Percentiles rank a stretch among this genome's conserved stretches.
Evolutionary conservation across 441 rosid species (phyloP).

Genomic region (Codiaeum variegatum): DNA sequence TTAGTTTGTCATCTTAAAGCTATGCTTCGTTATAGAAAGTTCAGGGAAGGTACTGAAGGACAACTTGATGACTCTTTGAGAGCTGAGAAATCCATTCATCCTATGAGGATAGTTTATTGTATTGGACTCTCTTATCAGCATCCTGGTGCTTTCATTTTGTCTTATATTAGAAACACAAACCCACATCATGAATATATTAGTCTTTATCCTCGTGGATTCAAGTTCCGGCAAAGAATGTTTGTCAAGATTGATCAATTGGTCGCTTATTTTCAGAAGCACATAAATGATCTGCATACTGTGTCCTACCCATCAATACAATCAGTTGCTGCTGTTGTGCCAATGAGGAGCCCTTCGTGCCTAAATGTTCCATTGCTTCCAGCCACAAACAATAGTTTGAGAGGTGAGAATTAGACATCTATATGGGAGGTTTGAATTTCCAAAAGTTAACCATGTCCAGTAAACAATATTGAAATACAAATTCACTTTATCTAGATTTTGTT

Average conservation of each 20-base stretch:
- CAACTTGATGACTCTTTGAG: not conserved
- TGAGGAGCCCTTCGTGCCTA: not conserved
- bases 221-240: not conserved
- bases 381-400: not conserved
- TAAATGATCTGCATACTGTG: not conserved
- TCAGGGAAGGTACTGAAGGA: not conserved
- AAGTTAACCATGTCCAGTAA: too few species aligned
- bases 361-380: not conserved
- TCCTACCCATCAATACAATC: not conserved
- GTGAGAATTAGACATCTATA: not conserved
- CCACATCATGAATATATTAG: not conserved
- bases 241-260: not conserved
- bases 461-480: too few species aligned
- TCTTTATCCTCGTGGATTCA: not conserved
- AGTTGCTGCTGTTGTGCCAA: not conserved
- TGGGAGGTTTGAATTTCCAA: not conserved
- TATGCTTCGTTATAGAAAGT: not conserved
- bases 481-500: not conserved
- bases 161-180: not conserved
- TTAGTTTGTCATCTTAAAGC: not conserved
- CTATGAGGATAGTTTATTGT: not conserved
- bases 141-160: not conserved
- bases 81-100: not conserved
- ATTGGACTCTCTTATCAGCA: not conserved
- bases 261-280: not conserved